Evolutionary conservation across 495 filamentous ascomycete species (phyloP), one percentile per base, ranked within the genome.

Genomic region (Rhypophila decipiens): DNA sequence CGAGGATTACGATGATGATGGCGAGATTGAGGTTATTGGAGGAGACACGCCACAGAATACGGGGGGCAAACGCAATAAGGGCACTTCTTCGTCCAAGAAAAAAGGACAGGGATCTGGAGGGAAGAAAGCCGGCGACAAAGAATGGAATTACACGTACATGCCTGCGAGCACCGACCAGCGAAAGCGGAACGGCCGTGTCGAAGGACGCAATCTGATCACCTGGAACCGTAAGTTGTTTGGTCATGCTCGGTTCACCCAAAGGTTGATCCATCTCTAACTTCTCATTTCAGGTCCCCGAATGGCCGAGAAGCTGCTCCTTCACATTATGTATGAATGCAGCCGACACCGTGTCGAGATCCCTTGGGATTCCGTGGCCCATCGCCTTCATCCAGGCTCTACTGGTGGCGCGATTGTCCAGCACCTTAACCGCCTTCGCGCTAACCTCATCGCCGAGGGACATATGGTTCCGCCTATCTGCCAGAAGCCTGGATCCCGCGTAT

Each of bases 261-360:
- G 13, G 1, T 1, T 45, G 9, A 4, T 15, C 20, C 2, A 8
- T 23, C 22, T 23, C n/a, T 3, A 12, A 24, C 39, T 31, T 31
- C 15, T 42, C 23, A 17, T 27, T 31, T 40, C 17, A 68, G 65
- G 65, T 17, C 57, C 61, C 1, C 61, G 65, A 15, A 68, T 68
- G 65, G 47, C 54, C 3, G 56, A 69, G 40, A 67, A 67, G 46
- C 42, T 69, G n/a, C 42, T 69, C 5, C 48, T 67, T 0, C 46
- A 58, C 49, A 46, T 66, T 1, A 40, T 55, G 9, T 69, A 64
- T 29, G 66, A 69, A 36, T 60, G 53, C 24, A 48, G 49, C 8
- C 55, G 49, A 11, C 42, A 42, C 18, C 38, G 51, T 7, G 39
- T 61, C 11, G 24, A 49, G 4, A 24, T 66, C 7, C 64, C 66